phyloP scores from a whole-genome alignment of 805 yeast species.

The Sugiyamaella mastotermitis region DNA sequence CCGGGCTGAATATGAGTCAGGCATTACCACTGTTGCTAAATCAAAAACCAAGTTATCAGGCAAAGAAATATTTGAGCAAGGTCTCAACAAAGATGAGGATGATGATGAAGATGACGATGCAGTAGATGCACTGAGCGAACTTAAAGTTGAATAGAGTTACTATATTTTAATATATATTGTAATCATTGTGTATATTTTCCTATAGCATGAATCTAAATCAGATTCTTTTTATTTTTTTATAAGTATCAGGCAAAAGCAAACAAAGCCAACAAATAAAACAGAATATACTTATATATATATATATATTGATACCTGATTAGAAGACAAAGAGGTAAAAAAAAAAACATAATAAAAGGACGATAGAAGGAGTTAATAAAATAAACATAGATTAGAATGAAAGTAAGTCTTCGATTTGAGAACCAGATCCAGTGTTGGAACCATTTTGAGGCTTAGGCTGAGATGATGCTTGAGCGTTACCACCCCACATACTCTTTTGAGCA shows the following conservation, averaged over 20 bases:
- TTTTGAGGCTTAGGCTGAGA: conserved; percentile 1
- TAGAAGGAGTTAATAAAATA: not conserved
- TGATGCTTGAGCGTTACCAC: conserved; percentile 3
- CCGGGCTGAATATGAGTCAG: conserved; percentile 66
- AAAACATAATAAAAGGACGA: conserved; percentile 2
- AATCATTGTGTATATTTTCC: not conserved
- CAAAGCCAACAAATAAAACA: too few relatives aligned
- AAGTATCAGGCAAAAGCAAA: not conserved
- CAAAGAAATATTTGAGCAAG: conserved; percentile 81
- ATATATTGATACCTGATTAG: not conserved
- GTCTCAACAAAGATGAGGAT: conserved; percentile 70
- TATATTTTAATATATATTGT: not conserved
- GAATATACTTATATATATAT: too few relatives aligned
- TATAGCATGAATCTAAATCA: not conserved
- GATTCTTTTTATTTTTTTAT: not conserved
- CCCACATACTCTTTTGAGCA: conserved; percentile 27
- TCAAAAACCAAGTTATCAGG: conserved; percentile 82
- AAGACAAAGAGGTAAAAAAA: not conserved
- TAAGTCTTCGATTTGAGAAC: conserved; percentile 3
- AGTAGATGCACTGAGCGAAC: conserved; percentile 4
- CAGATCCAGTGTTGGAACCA: not conserved
- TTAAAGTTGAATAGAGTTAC: conserved; percentile 3
- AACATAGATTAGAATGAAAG: conserved; percentile 1
- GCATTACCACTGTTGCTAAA: conserved; percentile 41
- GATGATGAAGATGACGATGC: conserved; percentile 39